phyloP scores from a whole-genome alignment of 2,329 filamentous ascomycete species.

The Pseudocercospora ulei region DNA sequence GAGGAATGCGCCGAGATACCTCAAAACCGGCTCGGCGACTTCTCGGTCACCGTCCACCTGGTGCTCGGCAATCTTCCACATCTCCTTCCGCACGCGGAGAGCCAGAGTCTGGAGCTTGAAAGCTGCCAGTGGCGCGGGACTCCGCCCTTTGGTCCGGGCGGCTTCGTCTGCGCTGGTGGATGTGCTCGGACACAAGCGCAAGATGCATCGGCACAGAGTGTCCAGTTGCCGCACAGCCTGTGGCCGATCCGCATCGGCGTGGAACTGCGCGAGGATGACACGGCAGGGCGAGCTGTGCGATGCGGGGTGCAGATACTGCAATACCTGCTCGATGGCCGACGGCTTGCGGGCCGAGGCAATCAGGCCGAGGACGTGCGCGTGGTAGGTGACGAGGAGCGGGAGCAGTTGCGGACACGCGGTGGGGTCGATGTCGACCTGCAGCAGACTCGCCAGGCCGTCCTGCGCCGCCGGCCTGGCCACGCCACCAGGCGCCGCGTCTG shows the following conservation, averaged over 20 bases:
- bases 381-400: constrained; percentile 54
- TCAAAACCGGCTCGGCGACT: constrained; percentile 54
- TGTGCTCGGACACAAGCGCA: constrained; percentile 59
- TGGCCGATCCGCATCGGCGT: constrained; percentile 40
- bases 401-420: constrained; percentile 34
- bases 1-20: constrained; percentile 52
- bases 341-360: constrained; percentile 53
- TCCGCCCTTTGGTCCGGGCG: constrained; percentile 47
- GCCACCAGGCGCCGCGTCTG: neutral
- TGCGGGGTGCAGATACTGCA: constrained; percentile 48
- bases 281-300: constrained; percentile 50
- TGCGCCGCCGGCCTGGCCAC: constrained; percentile 25
- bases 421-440: constrained; percentile 49
- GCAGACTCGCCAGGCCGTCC: constrained; percentile 49
- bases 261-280: constrained; percentile 46
- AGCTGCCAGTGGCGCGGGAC: constrained; percentile 48
- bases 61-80: constrained; percentile 57
- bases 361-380: constrained; percentile 56
- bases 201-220: constrained; percentile 53
- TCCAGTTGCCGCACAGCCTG: constrained; percentile 60
- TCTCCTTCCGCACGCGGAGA: constrained; percentile 52
- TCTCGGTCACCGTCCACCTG: constrained; percentile 54
- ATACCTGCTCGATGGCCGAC: constrained; percentile 48
- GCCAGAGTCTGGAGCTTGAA: constrained; percentile 57
- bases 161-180: constrained; percentile 52